Percentiles rank a stretch among this genome's conserved stretches.
Conservation (phyloP, 1,139 yeast species). For the Hemisphaericaspora lyxosophila region DNA sequence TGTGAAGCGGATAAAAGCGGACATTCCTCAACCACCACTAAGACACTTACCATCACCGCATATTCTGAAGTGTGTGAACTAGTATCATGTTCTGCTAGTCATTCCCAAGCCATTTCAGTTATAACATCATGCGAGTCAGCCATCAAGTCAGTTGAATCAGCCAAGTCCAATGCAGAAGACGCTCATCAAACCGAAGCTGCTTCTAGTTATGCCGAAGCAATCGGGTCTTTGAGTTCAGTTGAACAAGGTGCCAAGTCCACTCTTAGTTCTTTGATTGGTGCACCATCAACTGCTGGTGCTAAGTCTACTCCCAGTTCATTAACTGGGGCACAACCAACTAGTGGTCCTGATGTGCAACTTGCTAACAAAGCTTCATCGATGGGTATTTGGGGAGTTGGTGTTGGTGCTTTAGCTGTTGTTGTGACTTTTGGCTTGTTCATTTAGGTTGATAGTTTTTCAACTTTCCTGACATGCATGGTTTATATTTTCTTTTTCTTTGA, state of each 20-base stretch:
- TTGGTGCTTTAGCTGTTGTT: not conserved
- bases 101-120: constrained; percentile 10
- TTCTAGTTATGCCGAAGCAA: not conserved
- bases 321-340: not conserved
- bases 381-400: not conserved
- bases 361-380: not conserved
- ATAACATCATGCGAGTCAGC: constrained; percentile 14
- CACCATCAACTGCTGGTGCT: not conserved
- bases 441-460: no score
- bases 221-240: not conserved
- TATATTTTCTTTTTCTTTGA: no score
- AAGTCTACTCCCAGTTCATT: not conserved
- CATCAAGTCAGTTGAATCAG: constrained; percentile 11
- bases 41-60: constrained; percentile 6
- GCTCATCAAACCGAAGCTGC: constrained; percentile 9
- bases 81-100: constrained; percentile 8
- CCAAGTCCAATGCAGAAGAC: constrained; percentile 9
- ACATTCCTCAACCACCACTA: constrained; percentile 2
- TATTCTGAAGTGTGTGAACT: constrained; percentile 10
- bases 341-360: not conserved
- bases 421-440: constrained; percentile 1
- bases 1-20: constrained; percentile 7
- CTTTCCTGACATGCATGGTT: no score
- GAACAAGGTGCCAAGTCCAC: constrained; percentile 1
- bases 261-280: not conserved